These are phyloP conservation scores for Melanomma pulvis-pyrius DNA, from an alignment of 495 filamentous ascomycete species.

Conservation along the genomic window DNA sequence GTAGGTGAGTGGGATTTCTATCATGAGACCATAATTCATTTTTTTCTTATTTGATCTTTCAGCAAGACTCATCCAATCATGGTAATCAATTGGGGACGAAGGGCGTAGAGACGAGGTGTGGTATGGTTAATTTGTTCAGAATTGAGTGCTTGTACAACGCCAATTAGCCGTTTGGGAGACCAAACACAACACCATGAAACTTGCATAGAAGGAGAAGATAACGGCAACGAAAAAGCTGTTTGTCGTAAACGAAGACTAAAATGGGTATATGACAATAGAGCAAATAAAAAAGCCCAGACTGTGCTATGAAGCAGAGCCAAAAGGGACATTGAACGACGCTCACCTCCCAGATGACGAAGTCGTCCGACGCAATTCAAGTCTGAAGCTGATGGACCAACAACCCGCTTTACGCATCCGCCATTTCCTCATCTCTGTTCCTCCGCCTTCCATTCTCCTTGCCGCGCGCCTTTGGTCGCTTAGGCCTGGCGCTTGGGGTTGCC, in stretches of 20 bases:
- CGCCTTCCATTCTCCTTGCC: constrained; percentile 16
- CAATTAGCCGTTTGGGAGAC: not conserved
- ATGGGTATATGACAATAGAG: not conserved
- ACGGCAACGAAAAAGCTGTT: not conserved
- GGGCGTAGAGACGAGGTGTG: too few species aligned
- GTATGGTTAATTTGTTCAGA: not conserved
- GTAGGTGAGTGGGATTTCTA: too few species aligned
- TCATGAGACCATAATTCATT: too few species aligned
- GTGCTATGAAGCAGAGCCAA: too few species aligned
- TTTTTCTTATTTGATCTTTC: too few species aligned
- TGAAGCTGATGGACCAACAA: not conserved
- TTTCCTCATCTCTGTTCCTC: not conserved
- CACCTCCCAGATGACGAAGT: not conserved
- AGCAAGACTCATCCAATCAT: too few species aligned
- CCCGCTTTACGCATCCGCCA: not conserved
- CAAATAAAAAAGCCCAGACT: not conserved
- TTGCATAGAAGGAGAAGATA: not conserved
- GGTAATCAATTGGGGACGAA: too few species aligned
- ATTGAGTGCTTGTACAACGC: not conserved
- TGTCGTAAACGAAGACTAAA: not conserved
- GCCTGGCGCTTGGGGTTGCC: not conserved
- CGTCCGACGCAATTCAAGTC: not conserved
- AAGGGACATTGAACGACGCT: too few species aligned
- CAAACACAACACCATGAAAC: not conserved
- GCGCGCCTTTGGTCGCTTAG: constrained; percentile 14